Conservation (phyloP, 306 rosid genomes). For the Rosa lucieae region DNA sequence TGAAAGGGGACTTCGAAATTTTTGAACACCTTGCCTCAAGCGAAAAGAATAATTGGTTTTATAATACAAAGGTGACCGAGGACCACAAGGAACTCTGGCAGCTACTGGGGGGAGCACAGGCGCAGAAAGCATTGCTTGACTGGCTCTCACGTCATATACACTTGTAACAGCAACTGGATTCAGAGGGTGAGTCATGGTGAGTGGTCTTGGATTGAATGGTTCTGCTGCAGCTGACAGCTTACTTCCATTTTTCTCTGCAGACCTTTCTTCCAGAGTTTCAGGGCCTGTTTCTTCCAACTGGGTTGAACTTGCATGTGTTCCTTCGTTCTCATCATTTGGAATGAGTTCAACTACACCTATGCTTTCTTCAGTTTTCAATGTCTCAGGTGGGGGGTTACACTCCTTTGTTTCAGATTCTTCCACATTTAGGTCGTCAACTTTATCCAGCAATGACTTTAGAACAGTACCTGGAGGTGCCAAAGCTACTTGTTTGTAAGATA, state of each 20-base stretch:
- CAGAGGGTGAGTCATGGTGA: constrained; percentile 41
- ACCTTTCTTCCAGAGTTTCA: constrained; percentile 53
- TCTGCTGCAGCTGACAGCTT: constrained; percentile 96
- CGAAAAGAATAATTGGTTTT: constrained; percentile 69
- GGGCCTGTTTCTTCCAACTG: constrained; percentile 40
- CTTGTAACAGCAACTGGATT: constrained; percentile 51
- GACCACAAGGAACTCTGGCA: constrained; percentile 88
- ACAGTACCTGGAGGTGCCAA: constrained; percentile 91
- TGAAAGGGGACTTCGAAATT: constrained; percentile 34
- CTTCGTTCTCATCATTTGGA: constrained; percentile 37
- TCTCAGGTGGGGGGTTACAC: constrained; percentile 26
- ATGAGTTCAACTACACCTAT: constrained; percentile 32
- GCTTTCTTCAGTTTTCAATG: constrained; percentile 40
- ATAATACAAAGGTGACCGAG: constrained; percentile 76
- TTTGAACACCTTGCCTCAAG: constrained; percentile 58
- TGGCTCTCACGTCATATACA: constrained; percentile 56
- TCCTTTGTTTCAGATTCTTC: constrained; percentile 45
- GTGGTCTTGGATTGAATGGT: constrained; percentile 78
- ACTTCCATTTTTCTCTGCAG: constrained; percentile 64
- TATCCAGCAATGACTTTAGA: constrained; percentile 57
- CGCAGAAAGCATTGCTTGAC: constrained; percentile 66
- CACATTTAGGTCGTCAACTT: constrained; percentile 37
- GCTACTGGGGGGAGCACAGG: constrained; percentile 66
- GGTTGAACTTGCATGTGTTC: constrained; percentile 33
- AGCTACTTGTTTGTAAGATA: constrained; percentile 97